phyloP scores from a whole-genome alignment of 1,284 basidiomycete species.

The Trichosporon sp. region DNA sequence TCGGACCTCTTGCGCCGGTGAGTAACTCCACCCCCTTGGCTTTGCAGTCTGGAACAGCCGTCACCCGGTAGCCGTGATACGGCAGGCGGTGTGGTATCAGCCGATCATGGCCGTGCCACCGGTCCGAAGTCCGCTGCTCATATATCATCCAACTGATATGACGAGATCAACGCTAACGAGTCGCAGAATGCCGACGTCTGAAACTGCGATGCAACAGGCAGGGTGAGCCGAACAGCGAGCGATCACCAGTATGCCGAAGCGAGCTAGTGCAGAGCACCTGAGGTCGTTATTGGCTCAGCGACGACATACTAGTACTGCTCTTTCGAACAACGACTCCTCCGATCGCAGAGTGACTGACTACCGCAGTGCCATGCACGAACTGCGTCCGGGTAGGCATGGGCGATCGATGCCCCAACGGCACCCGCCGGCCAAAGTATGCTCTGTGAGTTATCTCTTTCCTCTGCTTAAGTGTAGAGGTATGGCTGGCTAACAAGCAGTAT shows the following conservation, averaged over 20 bases:
- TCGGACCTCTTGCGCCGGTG: not conserved
- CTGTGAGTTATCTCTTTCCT: not conserved
- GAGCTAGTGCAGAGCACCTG: too few relatives aligned
- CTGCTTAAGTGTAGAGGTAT: not conserved
- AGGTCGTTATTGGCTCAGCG: too few relatives aligned
- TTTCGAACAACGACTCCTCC: too few relatives aligned
- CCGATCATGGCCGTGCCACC: not conserved
- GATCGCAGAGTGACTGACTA: not conserved
- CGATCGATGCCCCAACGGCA: not conserved
- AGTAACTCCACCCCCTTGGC: not conserved
- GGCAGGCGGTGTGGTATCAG: not conserved
- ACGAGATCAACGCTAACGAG: not conserved
- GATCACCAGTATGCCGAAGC: too few relatives aligned
- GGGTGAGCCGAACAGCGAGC: not conserved
- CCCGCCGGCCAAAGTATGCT: not conserved
- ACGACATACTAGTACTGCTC: too few relatives aligned
- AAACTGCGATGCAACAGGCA: conserved; percentile 1
- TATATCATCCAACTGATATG: too few relatives aligned
- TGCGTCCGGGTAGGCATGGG: not conserved
- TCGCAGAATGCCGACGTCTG: not conserved
- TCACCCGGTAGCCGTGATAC: not conserved
- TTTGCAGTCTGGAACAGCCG: not conserved
- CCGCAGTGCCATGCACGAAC: conserved; percentile 1
- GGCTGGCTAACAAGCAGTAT: not conserved
- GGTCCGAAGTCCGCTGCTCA: not conserved